Percentiles rank a stretch among this genome's conserved stretches.
These are phyloP conservation scores for Hypoxylon trugodes DNA, from an alignment of 495 filamentous ascomycete species.

Conservation along the genomic window DNA sequence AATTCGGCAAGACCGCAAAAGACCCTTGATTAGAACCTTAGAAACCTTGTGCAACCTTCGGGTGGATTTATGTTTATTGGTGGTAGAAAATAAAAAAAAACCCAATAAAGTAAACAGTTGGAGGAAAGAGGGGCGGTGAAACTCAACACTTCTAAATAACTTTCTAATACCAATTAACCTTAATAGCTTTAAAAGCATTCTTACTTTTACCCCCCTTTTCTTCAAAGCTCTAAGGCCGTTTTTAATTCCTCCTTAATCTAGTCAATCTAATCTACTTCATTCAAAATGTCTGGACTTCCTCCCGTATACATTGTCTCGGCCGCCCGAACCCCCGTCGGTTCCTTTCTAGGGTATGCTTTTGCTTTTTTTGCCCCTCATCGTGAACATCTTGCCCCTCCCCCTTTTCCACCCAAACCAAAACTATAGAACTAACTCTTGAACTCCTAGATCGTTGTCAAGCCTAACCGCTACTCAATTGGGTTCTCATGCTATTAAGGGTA, in stretches of 20 bases:
- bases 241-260: slow-evolving; percentile 2
- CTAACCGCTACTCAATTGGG: slow-evolving; percentile 87
- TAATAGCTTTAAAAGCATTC: not conserved
- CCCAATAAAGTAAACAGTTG: too few species aligned
- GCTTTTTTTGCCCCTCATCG: slow-evolving; percentile 22
- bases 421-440: slow-evolving; percentile 33
- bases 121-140: slow-evolving; percentile 37
- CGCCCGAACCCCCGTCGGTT: slow-evolving; percentile 88
- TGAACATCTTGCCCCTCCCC: slow-evolving; percentile 4
- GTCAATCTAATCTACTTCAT: not conserved
- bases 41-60: too few species aligned
- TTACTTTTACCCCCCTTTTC: slow-evolving; percentile 15
- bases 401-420: not conserved
- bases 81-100: too few species aligned
- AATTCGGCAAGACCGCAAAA: slow-evolving; percentile 16
- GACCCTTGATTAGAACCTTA: too few species aligned
- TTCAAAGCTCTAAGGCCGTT: slow-evolving; percentile 2
- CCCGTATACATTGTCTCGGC: slow-evolving; percentile 95
- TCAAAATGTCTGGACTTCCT: slow-evolving; percentile 69
- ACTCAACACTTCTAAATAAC: slow-evolving; percentile 20
- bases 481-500: slow-evolving; percentile 90
- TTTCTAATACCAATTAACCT: not conserved
- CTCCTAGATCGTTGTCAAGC: slow-evolving; percentile 76
- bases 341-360: slow-evolving; percentile 92
- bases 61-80: too few species aligned